phyloP scores from a whole-genome alignment of 768 basidiomycete species.

The Paxillus ammoniavirescens region DNA sequence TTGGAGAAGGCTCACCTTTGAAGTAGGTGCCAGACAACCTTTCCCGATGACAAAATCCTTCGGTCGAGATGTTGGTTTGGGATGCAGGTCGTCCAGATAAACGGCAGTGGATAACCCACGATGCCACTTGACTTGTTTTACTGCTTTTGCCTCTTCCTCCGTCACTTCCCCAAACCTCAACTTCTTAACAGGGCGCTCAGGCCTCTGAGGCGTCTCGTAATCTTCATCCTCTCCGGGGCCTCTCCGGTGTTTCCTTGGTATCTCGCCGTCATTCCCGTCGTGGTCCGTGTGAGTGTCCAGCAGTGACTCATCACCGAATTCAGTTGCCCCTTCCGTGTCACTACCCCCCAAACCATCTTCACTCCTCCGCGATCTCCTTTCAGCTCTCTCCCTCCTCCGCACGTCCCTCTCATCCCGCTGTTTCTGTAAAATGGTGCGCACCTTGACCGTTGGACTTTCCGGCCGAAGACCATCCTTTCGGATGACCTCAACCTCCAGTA shows the following conservation, averaged over 20 bases:
- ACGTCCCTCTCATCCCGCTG: constrained; percentile 60
- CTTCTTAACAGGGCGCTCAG: constrained; percentile 40
- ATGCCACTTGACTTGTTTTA: constrained; percentile 78
- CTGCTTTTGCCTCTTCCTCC: constrained; percentile 27
- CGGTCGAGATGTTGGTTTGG: constrained; percentile 43
- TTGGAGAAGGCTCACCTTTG: constrained; percentile 52
- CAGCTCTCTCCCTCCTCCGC: constrained; percentile 57
- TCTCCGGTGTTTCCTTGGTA: constrained; percentile 44
- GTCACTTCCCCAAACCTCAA: constrained; percentile 36
- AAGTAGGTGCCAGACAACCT: constrained; percentile 65
- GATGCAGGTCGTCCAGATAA: constrained; percentile 61
- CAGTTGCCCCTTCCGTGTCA: constrained; percentile 31
- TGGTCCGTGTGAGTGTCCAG: constrained; percentile 4
- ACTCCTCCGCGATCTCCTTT: constrained; percentile 52
- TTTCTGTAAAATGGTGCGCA: constrained; percentile 64
- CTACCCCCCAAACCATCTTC: constrained; percentile 29
- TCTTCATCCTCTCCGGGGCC: constrained; percentile 84
- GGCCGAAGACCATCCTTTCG: constrained; percentile 68
- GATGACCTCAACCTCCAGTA: constrained; percentile 68
- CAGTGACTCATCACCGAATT: constrained; percentile 6
- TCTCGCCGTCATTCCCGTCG: constrained; percentile 28
- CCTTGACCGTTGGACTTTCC: constrained; percentile 76
- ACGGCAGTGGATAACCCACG: constrained; percentile 60
- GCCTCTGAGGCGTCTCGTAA: constrained; percentile 62
- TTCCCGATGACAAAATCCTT: constrained; percentile 46